Base-by-base conservation (phyloP, 1,284 basidiomycete species). In the Tylopilus sp. region DNA sequence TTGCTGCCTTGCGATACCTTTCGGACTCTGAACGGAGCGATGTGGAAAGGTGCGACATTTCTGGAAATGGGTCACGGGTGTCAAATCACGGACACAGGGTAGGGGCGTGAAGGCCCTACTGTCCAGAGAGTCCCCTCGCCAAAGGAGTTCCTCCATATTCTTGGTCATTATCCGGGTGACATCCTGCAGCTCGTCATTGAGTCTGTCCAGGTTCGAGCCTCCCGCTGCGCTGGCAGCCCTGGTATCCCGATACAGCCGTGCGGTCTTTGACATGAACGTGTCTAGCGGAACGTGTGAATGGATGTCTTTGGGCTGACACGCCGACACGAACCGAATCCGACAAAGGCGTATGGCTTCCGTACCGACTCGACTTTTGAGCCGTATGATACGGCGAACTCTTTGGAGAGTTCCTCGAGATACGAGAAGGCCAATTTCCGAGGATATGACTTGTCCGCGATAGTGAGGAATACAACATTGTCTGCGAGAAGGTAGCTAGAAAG, bases 91-190 rank as follows among this genome's bases (percentile, higher is more conserved):
- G 6, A 30, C 31, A 38, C 37, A 36, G 44, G 30, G 4, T 1
- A 37, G 10, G 42, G 36, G 28, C 44, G 38, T 47, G 41, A 38
- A 38, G 31, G 26, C 69, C 87, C 60, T 63, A 94, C 95, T 81
- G 68, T 98, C 96, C 53, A 99, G 76, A 34, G 92, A 95, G 67
- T 99, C 96, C 19, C 96, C 96, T 67, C 96, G 78, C 96, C 95
- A 98, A 33, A 99, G 73, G 49, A 99, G 73, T 71, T 99, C 97
- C 70, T 99, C 97, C 96, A 99, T 99, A 68, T 99, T 99, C 75
- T 99, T 99, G n/a, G 96, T 98, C 97, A 99, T 99, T 71, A 99
- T 98, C 59, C 92, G 77, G 42, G 96, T 98, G 50, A 99, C 96
- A 62, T 99, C 96, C 65, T 96, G 92, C 45, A 99, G 74, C 59